A percentile compares a stretch with the other conserved stretches of the same genome.
Conservation (phyloP, 1,284 basidiomycete species). For the Pisolithus thermaeus region DNA sequence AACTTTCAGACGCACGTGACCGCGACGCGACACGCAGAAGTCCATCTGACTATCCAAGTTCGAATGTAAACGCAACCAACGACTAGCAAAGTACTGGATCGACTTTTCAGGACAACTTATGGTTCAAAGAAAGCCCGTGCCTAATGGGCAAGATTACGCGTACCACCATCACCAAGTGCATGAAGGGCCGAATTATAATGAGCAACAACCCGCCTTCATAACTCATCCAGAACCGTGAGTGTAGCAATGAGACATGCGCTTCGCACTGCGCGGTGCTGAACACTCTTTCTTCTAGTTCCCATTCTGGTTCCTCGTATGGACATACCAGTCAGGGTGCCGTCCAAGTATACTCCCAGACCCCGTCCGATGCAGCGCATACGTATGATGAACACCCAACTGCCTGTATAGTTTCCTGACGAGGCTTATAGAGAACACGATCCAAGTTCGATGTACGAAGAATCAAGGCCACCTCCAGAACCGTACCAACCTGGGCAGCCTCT, state of each 20-base stretch:
- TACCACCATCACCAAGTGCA: slow-evolving; percentile 1
- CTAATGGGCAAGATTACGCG: slow-evolving; percentile 4
- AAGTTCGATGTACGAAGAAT: background rate
- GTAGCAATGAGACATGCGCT: background rate
- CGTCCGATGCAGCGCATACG: slow-evolving; percentile 6
- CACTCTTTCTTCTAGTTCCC: background rate
- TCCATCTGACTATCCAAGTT: background rate
- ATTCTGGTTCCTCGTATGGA: background rate
- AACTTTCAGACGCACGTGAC: slow-evolving; percentile 8
- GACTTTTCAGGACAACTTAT: slow-evolving; percentile 7
- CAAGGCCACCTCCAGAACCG: slow-evolving; percentile 20
- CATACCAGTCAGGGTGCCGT: slow-evolving; percentile 1
- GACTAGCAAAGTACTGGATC: too few relatives aligned
- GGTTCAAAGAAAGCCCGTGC: slow-evolving; percentile 20
- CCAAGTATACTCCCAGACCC: background rate
- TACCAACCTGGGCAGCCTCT: slow-evolving; percentile 32
- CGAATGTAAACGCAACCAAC: too few relatives aligned
- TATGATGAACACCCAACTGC: background rate
- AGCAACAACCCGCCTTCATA: background rate
- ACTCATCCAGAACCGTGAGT: slow-evolving; percentile 4
- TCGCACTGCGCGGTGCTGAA: background rate
- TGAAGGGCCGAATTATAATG: background rate
- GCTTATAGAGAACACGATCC: background rate
- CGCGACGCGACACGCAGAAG: slow-evolving; percentile 13
- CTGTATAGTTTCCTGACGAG: background rate